Base-by-base conservation (phyloP, 352 stramenopile genomes). In the Bremia lactucae region DNA sequence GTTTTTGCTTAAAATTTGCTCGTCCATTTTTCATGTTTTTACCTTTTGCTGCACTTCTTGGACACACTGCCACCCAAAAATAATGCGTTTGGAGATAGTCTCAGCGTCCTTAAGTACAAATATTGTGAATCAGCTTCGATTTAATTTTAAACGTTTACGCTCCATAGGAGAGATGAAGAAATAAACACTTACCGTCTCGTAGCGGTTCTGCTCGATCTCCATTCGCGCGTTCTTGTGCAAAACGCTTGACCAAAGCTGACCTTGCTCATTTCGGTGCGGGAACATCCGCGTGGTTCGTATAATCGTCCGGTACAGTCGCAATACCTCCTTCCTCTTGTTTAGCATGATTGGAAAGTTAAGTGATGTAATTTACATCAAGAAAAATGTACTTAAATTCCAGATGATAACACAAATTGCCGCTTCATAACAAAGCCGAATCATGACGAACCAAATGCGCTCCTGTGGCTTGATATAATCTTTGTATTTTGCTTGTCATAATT, bases 241-340 rank as follows among this genome's bases (percentile, higher is more conserved):
- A 15, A 88, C 55, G n/a, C 47, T 55, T 4, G 71, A 69, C 78
- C 78, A 91, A 16, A 59, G 47, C 43, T 87, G 52, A 1, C 75
- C 78, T 40, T 84, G 59, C 26, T 91, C 78, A 35, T 87, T 88
- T 6, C 43, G 49, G 65, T 81, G 85, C 46, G 74, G 54, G 61
- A 91, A 91, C 45, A 72, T 59, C 31, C 72, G 71, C 55, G 78
- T 57, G 21, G 71, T 83, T 46, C 71, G 73, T 56, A 91, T 59
- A 42, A 91, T 82, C 65, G 83, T 67, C 21, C 72, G 72, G 61
- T 91, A 91, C 46, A 91, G 57, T 11, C 74, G 73, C 55, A 91
- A 57, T 59, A 85, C 75, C 36, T 90, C 78, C 28, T 71, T 72
- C 34, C 72, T 65, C 52, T 82, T 85, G 51, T 85, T 56, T 9